phyloP scores from a whole-genome alignment of 2,329 filamentous ascomycete species.

The Arthrobotrys conoides region DNA sequence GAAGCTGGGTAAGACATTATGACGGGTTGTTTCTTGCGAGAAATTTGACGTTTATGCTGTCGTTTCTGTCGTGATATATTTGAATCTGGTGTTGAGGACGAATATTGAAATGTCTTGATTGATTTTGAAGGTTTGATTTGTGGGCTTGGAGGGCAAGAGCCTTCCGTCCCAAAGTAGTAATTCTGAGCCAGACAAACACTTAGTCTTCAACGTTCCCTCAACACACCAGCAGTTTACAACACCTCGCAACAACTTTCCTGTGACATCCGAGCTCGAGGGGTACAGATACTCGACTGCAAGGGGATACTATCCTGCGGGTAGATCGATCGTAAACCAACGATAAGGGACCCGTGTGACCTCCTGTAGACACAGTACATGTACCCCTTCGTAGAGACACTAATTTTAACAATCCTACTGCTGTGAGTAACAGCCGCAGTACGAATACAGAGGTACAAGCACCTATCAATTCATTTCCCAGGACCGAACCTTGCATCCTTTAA shows the following conservation, averaged over 20 bases:
- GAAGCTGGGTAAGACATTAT: slow-evolving; percentile 49
- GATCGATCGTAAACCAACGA: too few species aligned
- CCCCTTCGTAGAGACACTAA: not conserved
- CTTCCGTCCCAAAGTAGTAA: slow-evolving; percentile 28
- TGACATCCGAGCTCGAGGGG: not conserved
- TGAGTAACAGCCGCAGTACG: too few species aligned
- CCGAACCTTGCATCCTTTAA: slow-evolving; percentile 5
- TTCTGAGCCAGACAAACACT: slow-evolving; percentile 27
- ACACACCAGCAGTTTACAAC: slow-evolving; percentile 14
- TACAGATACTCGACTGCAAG: too few species aligned
- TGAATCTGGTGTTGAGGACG: slow-evolving; percentile 39
- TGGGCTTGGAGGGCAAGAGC: slow-evolving; percentile 60
- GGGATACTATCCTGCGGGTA: too few species aligned
- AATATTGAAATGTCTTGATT: slow-evolving; percentile 51
- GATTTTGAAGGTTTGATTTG: slow-evolving; percentile 48
- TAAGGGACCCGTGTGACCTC: not conserved
- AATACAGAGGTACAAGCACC: not conserved
- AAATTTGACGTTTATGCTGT: slow-evolving; percentile 16
- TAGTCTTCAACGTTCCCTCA: slow-evolving; percentile 25
- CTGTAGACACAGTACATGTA: not conserved
- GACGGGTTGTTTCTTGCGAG: slow-evolving; percentile 37
- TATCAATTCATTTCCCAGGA: not conserved
- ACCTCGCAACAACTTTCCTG: slow-evolving; percentile 4
- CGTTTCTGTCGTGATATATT: slow-evolving; percentile 36
- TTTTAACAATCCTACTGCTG: not conserved